Evolutionary conservation across 108 stramenopile species (phyloP).

Genomic region (Heterococcus sp.): DNA sequence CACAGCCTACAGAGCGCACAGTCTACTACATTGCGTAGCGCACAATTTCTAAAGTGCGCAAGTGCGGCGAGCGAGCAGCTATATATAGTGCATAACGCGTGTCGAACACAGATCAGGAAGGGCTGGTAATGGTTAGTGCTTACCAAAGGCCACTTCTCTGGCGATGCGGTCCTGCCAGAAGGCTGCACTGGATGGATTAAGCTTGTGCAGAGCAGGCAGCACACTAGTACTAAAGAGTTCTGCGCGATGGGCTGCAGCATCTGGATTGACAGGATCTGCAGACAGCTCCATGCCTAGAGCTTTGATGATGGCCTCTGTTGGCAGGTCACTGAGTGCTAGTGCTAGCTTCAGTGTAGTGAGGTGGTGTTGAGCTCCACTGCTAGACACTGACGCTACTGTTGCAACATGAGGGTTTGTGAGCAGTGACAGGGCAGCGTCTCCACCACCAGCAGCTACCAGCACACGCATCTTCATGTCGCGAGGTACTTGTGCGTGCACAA

Average conservation of each 20-base stretch:
- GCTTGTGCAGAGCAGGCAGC: neutral
- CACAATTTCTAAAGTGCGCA: too few species aligned
- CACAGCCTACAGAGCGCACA: too few species aligned
- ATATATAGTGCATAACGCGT: too few species aligned
- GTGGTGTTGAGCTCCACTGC: neutral
- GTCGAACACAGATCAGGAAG: too few species aligned
- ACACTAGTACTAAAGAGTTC: neutral
- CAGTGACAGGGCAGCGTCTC: neutral
- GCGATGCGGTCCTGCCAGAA: too few species aligned
- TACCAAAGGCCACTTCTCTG: too few species aligned
- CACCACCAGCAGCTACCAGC: neutral
- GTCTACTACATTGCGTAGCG: too few species aligned
- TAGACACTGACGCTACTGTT: neutral
- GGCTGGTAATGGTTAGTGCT: too few species aligned
- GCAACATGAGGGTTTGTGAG: neutral
- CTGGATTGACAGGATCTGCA: neutral
- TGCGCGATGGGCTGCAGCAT: neutral
- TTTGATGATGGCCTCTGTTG: neutral
- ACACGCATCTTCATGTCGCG: neutral
- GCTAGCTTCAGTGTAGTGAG: neutral
- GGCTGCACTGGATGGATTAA: neutral
- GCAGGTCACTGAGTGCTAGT: neutral
- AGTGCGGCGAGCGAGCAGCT: too few species aligned
- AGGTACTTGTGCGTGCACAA: neutral
- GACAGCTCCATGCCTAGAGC: neutral